A percentile compares a stretch with the other conserved stretches of the same genome.
These are phyloP conservation scores for Dioscorea zingiberensis DNA, from an alignment of 106 monocot species.

Conservation along the genomic window DNA sequence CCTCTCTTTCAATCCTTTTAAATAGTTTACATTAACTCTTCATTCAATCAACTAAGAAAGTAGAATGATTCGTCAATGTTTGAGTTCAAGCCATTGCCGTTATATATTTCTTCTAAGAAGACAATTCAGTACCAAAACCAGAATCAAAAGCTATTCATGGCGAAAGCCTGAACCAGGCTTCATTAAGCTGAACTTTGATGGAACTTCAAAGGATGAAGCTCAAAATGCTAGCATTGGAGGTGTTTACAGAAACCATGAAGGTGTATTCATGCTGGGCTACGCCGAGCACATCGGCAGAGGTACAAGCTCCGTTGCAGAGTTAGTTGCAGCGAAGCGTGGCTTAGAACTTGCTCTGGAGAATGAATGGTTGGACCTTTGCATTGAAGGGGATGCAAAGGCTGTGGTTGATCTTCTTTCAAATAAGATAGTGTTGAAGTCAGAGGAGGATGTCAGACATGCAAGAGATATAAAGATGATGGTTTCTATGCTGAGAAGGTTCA, in stretches of 20 bases:
- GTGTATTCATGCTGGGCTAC: conserved; percentile 43
- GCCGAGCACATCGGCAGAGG: conserved; percentile 42
- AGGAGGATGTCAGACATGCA: conserved; percentile 26
- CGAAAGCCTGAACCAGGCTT: conserved; percentile 27
- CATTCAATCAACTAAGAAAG: background rate
- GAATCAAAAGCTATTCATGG: conserved; percentile 10
- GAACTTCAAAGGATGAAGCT: conserved; percentile 21
- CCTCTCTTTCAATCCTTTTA: background rate
- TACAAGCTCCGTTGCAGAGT: conserved; percentile 48
- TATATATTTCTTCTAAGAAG: too few species aligned
- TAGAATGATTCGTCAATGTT: background rate
- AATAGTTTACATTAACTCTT: background rate
- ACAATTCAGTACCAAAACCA: conserved; percentile 4
- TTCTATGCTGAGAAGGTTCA: conserved; percentile 20
- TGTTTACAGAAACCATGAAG: conserved; percentile 47
- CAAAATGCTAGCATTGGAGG: conserved; percentile 56
- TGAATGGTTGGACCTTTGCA: conserved; percentile 32
- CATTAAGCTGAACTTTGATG: conserved; percentile 59
- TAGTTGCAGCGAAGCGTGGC: conserved; percentile 43
- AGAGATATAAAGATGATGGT: conserved; percentile 30
- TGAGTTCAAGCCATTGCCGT: background rate
- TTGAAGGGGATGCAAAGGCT: conserved; percentile 45
- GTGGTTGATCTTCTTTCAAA: conserved; percentile 30
- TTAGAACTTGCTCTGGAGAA: conserved; percentile 42
- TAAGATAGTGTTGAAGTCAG: conserved; percentile 5